phyloP scores from a whole-genome alignment of 2,329 filamentous ascomycete species.

The Scopulariopsis brevicaulis region DNA sequence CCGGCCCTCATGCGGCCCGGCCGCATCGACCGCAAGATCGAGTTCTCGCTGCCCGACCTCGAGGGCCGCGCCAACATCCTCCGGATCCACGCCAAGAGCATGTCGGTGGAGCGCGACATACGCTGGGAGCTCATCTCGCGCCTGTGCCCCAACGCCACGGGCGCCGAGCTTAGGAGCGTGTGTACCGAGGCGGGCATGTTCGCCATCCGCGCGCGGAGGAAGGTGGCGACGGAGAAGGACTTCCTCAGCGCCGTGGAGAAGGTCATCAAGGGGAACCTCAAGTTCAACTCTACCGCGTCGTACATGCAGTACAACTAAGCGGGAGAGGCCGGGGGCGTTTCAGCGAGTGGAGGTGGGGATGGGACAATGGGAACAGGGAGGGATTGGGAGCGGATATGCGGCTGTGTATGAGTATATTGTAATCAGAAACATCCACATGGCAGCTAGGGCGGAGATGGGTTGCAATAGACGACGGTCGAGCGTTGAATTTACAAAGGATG shows the following conservation, averaged over 20 bases:
- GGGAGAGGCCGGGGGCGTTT: not conserved
- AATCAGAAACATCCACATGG: not conserved
- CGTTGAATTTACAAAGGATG: not conserved
- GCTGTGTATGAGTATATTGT: not conserved
- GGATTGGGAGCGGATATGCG: not conserved
- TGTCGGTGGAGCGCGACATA: conserved; percentile 98
- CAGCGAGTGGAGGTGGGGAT: not conserved
- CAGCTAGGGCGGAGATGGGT: not conserved
- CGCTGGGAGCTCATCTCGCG: conserved; percentile 97
- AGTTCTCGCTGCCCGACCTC: conserved; percentile 94
- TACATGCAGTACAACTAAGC: conserved; percentile 98
- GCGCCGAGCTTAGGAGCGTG: conserved; percentile 90
- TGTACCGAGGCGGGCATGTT: conserved; percentile 99
- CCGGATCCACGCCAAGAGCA: conserved; percentile 97
- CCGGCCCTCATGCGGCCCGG: conserved; percentile 96
- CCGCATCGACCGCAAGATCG: conserved; percentile 97
- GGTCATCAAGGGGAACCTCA: conserved; percentile 97
- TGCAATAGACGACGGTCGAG: not conserved
- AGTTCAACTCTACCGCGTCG: conserved; percentile 97
- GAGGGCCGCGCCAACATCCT: conserved; percentile 96
- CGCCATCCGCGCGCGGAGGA: conserved; percentile 84
- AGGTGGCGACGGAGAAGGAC: conserved; percentile 98
- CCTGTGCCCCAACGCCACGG: conserved; percentile 92
- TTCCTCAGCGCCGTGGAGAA: conserved; percentile 97
- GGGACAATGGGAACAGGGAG: not conserved